Percentiles rank a stretch among this genome's conserved stretches.
Evolutionary conservation across 2,329 filamentous ascomycete species (phyloP).

Genomic region (Aspergillus caelatus): DNA sequence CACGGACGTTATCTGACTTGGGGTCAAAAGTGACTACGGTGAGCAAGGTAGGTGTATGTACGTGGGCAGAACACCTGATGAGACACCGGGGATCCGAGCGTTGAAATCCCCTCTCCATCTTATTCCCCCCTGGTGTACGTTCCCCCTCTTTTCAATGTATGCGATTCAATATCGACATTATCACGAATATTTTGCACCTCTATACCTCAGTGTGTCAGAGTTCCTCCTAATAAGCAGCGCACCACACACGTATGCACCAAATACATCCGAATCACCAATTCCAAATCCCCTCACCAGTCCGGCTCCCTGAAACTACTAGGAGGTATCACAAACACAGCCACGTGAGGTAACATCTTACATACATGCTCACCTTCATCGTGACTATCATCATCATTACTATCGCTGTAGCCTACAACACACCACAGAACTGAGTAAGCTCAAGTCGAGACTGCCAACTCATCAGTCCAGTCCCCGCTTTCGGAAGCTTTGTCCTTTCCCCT

Average conservation of each 20-base stretch:
- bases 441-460: not conserved
- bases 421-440: not conserved
- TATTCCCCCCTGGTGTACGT: not conserved
- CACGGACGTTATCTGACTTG: not conserved
- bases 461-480: not conserved
- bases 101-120: not conserved
- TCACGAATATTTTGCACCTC: not conserved
- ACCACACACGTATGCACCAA: not conserved
- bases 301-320: not conserved
- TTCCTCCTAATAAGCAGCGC: not conserved
- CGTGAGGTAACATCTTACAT: not conserved
- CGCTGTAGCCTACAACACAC: not conserved
- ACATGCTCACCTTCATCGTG: not conserved
- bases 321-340: not conserved
- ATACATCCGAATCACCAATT: not conserved
- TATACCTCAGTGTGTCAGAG: not conserved
- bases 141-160: not conserved
- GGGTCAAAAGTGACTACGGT: not conserved
- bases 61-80: not conserved
- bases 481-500: not conserved
- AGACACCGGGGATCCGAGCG: not conserved
- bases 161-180: not conserved
- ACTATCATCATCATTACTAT: not conserved
- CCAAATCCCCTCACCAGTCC: not conserved
- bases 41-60: not conserved